phyloP scores from a whole-genome alignment of 768 basidiomycete species.

The Psilocybe sp. region DNA sequence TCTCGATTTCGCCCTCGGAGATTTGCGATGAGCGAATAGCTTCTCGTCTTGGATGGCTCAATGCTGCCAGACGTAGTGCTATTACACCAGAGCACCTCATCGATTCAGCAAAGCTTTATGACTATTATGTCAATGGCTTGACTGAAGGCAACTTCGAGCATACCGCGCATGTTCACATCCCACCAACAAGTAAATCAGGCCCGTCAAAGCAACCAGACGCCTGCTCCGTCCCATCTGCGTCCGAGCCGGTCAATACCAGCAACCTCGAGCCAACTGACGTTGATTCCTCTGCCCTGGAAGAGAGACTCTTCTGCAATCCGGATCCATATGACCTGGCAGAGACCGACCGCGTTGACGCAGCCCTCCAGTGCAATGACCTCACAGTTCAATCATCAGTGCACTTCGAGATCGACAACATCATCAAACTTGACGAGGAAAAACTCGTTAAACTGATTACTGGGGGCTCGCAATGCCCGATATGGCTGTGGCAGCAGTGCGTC shows the following conservation, averaged over 20 bases:
- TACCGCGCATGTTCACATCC: conserved; percentile 13
- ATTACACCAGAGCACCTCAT: conserved; percentile 23
- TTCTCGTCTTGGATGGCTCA: conserved; percentile 23
- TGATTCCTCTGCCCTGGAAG: conserved; percentile 3
- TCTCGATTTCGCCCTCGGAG: conserved; percentile 25
- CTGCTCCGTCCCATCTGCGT: conserved; percentile 8
- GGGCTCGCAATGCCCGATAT: too few relatives aligned
- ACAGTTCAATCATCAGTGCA: conserved; percentile 3
- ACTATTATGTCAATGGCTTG: conserved; percentile 17
- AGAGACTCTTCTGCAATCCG: conserved; percentile 11
- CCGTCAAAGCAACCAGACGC: neutral
- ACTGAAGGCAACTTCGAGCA: conserved; percentile 14
- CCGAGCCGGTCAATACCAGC: conserved; percentile 13
- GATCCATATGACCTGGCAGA: conserved; percentile 17
- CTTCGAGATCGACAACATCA: conserved; percentile 12
- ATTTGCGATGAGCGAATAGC: conserved; percentile 26
- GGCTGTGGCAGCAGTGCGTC: too few relatives aligned
- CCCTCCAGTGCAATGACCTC: neutral
- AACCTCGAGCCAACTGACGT: conserved; percentile 8
- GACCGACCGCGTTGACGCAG: conserved; percentile 11
- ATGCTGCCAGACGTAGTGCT: conserved; percentile 20
- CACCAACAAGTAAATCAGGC: neutral
- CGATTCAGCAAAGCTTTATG: conserved; percentile 18
- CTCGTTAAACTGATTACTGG: conserved; percentile 1
- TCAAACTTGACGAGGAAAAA: conserved; percentile 12